phyloP scores from a whole-genome alignment of 140 eudicot species.

The Erigeron philadelphicus region DNA sequence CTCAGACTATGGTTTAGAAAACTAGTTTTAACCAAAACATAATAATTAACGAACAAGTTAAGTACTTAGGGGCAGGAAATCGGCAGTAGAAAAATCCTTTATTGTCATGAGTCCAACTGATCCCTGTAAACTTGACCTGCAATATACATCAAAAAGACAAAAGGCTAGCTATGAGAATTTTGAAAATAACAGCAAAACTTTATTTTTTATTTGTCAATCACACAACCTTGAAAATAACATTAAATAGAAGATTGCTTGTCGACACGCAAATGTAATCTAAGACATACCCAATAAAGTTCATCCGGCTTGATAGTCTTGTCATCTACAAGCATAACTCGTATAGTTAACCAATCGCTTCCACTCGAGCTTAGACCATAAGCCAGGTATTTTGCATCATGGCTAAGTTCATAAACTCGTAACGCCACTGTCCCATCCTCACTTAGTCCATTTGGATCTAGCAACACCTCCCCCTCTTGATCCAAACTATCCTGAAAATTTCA shows the following conservation, averaged over 20 bases:
- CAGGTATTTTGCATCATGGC: constrained; percentile 82
- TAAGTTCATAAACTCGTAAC: constrained; percentile 51
- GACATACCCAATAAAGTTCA: constrained; percentile 65
- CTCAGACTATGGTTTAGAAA: constrained; percentile 2
- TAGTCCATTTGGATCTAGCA: constrained; percentile 79
- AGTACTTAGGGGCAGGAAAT: constrained; percentile 86
- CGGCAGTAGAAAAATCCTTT: constrained; percentile 92
- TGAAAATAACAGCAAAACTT: background rate
- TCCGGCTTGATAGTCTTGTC: constrained; percentile 50
- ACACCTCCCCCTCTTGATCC: constrained; percentile 66
- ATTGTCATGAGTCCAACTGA: constrained; percentile 85
- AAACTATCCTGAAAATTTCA: constrained; percentile 52
- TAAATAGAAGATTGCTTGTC: background rate
- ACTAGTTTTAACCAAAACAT: background rate
- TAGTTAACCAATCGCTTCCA: constrained; percentile 97
- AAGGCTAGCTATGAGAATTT: background rate
- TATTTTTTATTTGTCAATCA: no score
- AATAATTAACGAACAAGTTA: constrained; percentile 12
- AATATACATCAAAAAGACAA: background rate
- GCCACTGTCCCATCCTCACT: constrained; percentile 88
- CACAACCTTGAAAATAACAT: no score
- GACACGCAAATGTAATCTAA: background rate
- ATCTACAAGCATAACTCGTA: constrained; percentile 59
- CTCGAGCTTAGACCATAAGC: constrained; percentile 78
- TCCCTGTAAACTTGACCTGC: constrained; percentile 75